phyloP scores from a whole-genome alignment of 2,329 filamentous ascomycete species.

The Hypoxylon rubiginosum region DNA sequence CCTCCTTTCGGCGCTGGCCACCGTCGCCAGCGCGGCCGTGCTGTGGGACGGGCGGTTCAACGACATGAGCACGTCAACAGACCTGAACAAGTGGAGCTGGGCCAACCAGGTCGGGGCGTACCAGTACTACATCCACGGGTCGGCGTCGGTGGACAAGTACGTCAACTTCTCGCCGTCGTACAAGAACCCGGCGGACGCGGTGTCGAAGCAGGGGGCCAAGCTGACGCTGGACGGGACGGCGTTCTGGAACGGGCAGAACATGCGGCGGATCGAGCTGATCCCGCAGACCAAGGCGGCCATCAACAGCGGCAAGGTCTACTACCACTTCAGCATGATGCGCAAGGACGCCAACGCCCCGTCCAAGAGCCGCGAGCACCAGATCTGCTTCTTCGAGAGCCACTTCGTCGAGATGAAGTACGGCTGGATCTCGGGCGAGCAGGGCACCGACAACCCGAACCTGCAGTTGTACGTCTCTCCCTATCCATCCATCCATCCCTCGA shows the following conservation, averaged over 20 bases:
- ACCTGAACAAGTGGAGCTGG: slow-evolving; percentile 72
- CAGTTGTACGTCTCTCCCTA: slow-evolving; percentile 63
- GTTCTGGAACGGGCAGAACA: slow-evolving; percentile 79
- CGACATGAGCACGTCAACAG: slow-evolving; percentile 62
- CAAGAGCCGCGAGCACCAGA: slow-evolving; percentile 75
- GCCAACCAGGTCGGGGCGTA: slow-evolving; percentile 74
- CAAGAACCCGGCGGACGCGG: slow-evolving; percentile 75
- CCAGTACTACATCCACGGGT: slow-evolving; percentile 83
- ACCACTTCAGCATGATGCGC: slow-evolving; percentile 78
- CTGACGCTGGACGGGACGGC: slow-evolving; percentile 75
- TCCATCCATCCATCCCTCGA: no score
- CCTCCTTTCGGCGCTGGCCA: slow-evolving; percentile 41
- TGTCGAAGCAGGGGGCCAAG: slow-evolving; percentile 74
- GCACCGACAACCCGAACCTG: slow-evolving; percentile 65
- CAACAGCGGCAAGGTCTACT: slow-evolving; percentile 74
- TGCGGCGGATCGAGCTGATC: slow-evolving; percentile 81
- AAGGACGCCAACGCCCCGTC: slow-evolving; percentile 71
- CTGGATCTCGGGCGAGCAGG: slow-evolving; percentile 65
- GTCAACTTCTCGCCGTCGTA: slow-evolving; percentile 70
- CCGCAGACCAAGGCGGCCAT: slow-evolving; percentile 78
- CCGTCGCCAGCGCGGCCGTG: slow-evolving; percentile 58
- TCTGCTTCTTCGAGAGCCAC: slow-evolving; percentile 74
- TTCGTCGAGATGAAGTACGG: slow-evolving; percentile 84
- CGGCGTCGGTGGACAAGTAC: slow-evolving; percentile 67
- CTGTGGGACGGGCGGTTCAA: slow-evolving; percentile 74